Evolutionary conservation across 1,284 basidiomycete genomes (phyloP), one percentile per base, ranked within the genome.

Genomic region (Trametes polyzona): DNA sequence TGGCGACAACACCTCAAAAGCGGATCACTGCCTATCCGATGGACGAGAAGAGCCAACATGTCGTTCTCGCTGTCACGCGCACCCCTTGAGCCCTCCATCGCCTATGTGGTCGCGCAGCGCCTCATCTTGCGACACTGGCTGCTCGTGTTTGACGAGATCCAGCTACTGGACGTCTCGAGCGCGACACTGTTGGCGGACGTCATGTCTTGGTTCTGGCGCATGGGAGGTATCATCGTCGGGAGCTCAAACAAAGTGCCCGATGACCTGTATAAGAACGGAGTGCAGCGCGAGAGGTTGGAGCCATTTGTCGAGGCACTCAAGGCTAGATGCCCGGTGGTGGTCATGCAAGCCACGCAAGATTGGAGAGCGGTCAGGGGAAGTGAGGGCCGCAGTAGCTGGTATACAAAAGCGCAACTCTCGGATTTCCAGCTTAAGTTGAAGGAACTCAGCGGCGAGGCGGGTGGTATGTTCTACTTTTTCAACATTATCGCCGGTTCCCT

Each of bases 191-290:
- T 90, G 2, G 80, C 86, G n/a, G 82, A 89, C 56, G 87, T 90
- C 1, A 70, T 91, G 6, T 83, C 84, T 23, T 89, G 86, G 82
- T 92, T 85, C 67, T 90, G 88, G 88, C 78, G 87, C 2, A 78
- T 91, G 64, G 89, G 88, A 16, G 88, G 88, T 1, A 83, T 91
- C 16, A 77, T 91, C 30, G 77, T 79, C 52, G 71, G 77, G 33
- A 76, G 77, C 58, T 78, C 77, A 58, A 88, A 88, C 69, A 81
- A 84, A 47, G 78, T 88, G 7, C 86, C 86, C 0, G 84, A 86
- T 56, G 86, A 90, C 64, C 74, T 90, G 11, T 90, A 90, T 73
- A 80, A 82, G 67, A 83, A 87, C 66, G 88, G 87, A 11, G 84
- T 90, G 0, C 86, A 88, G 67, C 71, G 81, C 16, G 82, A 87